A percentile compares a stretch with the other conserved stretches of the same genome.
Evolutionary conservation across 1,284 basidiomycete genomes (phyloP).

Genomic region (Leccinum idahoense): DNA sequence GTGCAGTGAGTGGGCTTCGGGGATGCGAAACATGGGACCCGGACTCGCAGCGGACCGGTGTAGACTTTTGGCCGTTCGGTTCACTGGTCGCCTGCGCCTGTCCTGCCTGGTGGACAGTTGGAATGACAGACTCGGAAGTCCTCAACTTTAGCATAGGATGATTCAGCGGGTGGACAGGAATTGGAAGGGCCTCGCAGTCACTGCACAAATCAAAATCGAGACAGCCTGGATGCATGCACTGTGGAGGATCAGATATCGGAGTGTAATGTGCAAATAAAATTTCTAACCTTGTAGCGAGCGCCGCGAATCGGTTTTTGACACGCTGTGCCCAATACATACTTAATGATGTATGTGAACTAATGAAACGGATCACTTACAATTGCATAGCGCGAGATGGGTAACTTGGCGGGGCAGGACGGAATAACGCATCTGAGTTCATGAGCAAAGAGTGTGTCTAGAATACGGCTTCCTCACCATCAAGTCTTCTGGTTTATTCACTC

Average conservation of each 20-base stretch:
- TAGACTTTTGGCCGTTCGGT: not conserved
- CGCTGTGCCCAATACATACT: slow-evolving; percentile 23
- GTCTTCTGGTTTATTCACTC: slow-evolving; percentile 52
- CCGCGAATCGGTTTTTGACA: slow-evolving; percentile 59
- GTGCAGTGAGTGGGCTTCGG: not conserved
- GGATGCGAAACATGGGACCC: not conserved
- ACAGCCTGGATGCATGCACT: slow-evolving; percentile 82
- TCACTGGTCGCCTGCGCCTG: slow-evolving; percentile 24
- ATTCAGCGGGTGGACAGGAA: slow-evolving; percentile 65
- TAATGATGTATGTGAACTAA: not conserved
- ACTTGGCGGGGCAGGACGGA: slow-evolving; percentile 8
- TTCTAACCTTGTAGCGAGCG: slow-evolving; percentile 62
- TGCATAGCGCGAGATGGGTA: slow-evolving; percentile 49
- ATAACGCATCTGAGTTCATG: slow-evolving; percentile 23
- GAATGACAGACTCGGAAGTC: slow-evolving; percentile 45
- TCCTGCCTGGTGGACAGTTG: slow-evolving; percentile 41
- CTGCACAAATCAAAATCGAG: slow-evolving; percentile 82
- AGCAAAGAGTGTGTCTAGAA: not conserved
- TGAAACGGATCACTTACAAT: slow-evolving; percentile 33
- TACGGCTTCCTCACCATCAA: slow-evolving; percentile 39
- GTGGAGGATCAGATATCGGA: slow-evolving; percentile 9
- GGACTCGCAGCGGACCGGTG: not conserved
- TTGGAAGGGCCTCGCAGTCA: slow-evolving; percentile 76
- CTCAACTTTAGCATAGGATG: slow-evolving; percentile 83
- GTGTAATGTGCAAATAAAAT: not conserved